Conservation (phyloP, 768 basidiomycete species). For the Agaricus blazei region DNA sequence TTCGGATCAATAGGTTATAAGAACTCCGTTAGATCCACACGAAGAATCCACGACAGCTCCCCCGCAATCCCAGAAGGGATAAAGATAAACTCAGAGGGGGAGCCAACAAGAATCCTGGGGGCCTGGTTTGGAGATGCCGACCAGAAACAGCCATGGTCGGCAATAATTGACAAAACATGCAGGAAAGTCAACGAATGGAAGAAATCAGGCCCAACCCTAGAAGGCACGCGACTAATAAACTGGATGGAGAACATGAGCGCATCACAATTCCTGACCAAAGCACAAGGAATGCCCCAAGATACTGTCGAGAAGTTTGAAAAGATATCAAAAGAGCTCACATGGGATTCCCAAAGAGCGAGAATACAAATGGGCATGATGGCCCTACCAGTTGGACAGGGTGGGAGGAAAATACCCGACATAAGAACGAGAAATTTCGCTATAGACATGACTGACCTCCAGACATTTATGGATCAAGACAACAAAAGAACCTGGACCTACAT, state of each 20-base stretch:
- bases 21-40: slow-evolving; percentile 8
- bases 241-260: background rate
- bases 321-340: slow-evolving; percentile 18
- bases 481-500: background rate
- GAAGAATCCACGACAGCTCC: background rate
- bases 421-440: slow-evolving; percentile 7
- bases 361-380: slow-evolving; percentile 12
- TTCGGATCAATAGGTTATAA: slow-evolving; percentile 29
- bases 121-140: slow-evolving; percentile 26
- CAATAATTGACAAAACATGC: slow-evolving; percentile 20
- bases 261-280: background rate
- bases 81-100: slow-evolving; percentile 25
- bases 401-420: slow-evolving; percentile 17
- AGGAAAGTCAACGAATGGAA: slow-evolving; percentile 19
- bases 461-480: too few relatives aligned
- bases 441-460: too few relatives aligned
- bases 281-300: background rate
- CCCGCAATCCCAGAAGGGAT: slow-evolving; percentile 15
- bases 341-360: slow-evolving; percentile 11
- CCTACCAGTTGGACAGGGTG: slow-evolving; percentile 15
- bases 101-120: slow-evolving; percentile 26
- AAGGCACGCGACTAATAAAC: background rate
- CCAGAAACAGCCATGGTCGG: slow-evolving; percentile 19
- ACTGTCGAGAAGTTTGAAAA: background rate
- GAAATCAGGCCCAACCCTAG: slow-evolving; percentile 16